Evolutionary conservation across 2,329 filamentous ascomycete genomes (phyloP).

Genomic region (Albifimbria verrucaria): DNA sequence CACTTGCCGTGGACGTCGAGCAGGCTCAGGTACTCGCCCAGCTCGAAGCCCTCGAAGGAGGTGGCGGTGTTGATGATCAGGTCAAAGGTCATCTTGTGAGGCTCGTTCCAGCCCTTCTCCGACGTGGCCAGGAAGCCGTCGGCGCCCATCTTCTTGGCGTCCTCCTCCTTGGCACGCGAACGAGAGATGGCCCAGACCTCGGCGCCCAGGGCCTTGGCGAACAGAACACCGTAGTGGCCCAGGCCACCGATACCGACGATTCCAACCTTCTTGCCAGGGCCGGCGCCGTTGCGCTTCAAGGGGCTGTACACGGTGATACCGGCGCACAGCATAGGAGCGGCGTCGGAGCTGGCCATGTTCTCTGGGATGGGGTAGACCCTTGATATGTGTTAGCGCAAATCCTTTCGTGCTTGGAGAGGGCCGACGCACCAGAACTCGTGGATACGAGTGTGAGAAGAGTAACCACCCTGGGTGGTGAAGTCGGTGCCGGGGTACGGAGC

Average conservation of each 20-base stretch:
- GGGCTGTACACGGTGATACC: constrained; percentile 79
- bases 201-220: constrained; percentile 64
- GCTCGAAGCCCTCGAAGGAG: constrained; percentile 64
- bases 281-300: constrained; percentile 70
- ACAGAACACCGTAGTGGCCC: constrained; percentile 68
- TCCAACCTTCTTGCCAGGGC: constrained; percentile 75
- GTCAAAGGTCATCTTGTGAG: constrained; percentile 64
- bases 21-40: constrained; percentile 69
- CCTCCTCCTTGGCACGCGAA: constrained; percentile 56
- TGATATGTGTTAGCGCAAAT: constrained; percentile 6
- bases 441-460: constrained; percentile 32
- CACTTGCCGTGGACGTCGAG: constrained; percentile 80
- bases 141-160: constrained; percentile 57
- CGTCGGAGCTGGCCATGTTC: constrained; percentile 56
- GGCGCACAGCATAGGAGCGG: constrained; percentile 81
- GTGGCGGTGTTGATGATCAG: constrained; percentile 75
- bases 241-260: constrained; percentile 72
- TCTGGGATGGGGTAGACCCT: constrained; percentile 74
- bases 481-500: constrained; percentile 47
- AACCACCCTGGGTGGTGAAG: constrained; percentile 58
- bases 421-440: constrained; percentile 41
- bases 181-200: constrained; percentile 62
- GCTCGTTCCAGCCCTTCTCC: constrained; percentile 55
- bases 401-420: constrained; percentile 15
- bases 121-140: constrained; percentile 57